A percentile compares a stretch with the other conserved stretches of the same genome.
Evolutionary conservation across 75 land plant genomes (phyloP).

Genomic region (Ceratopteris richardii): DNA sequence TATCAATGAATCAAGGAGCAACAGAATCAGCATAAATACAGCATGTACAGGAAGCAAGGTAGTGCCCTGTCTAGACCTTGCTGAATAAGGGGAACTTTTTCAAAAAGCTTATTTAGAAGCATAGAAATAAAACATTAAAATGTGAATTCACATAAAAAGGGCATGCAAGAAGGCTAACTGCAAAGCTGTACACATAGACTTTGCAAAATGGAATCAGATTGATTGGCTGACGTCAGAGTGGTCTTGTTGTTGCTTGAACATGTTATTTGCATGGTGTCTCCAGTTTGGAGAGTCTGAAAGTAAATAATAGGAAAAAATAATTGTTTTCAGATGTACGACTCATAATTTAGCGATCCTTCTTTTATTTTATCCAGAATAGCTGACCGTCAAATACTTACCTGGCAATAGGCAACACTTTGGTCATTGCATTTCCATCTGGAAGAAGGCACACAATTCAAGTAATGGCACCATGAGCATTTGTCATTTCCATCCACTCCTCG

Average conservation of each 20-base stretch:
- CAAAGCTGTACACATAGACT: conserved; percentile 3
- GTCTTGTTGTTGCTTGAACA: conserved; percentile 1
- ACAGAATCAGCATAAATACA: too few species aligned
- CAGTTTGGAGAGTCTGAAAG: neutral
- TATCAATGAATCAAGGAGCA: too few species aligned
- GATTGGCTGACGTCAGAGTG: neutral
- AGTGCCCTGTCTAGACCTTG: too few species aligned
- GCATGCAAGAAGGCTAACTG: neutral
- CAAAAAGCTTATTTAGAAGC: too few species aligned
- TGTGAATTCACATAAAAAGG: too few species aligned
- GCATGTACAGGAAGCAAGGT: too few species aligned
- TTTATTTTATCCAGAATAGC: neutral
- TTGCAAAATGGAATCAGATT: neutral
- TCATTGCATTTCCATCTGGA: conserved; percentile 55
- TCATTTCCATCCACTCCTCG: conserved; percentile 50
- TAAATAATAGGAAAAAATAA: neutral
- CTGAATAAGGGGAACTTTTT: too few species aligned
- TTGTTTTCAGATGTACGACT: too few species aligned
- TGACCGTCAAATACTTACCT: neutral
- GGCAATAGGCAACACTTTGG: neutral
- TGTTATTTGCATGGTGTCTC: neutral
- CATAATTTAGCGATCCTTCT: neutral
- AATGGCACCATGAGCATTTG: conserved; percentile 78
- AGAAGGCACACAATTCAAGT: conserved; percentile 62
- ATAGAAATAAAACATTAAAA: too few species aligned